Percentiles rank a stretch among this genome's conserved stretches.
Evolutionary conservation across 345 rosid species (phyloP).

Genomic region (Salix koriyanagi): DNA sequence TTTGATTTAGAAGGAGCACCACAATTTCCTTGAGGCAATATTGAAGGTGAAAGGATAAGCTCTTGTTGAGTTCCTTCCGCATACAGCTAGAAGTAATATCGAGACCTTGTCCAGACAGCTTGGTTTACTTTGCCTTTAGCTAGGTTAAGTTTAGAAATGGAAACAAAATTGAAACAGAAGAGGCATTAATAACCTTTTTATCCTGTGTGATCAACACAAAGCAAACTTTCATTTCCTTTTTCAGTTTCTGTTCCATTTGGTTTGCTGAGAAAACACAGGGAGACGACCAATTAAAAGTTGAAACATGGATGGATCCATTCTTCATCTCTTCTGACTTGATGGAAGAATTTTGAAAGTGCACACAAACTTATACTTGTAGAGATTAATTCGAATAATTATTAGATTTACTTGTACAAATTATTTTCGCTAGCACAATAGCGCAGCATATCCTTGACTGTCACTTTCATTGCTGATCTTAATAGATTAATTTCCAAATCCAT

Average conservation of each 20-base stretch:
- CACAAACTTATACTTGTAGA: conserved; percentile 6
- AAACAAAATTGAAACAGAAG: neutral
- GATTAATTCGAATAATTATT: neutral
- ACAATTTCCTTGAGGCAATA: neutral
- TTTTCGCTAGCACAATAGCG: no score
- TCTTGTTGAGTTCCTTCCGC: neutral
- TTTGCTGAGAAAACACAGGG: conserved; percentile 43
- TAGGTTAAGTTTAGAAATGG: neutral
- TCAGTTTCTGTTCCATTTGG: conserved; percentile 40
- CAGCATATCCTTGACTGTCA: neutral
- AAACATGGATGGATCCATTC: neutral
- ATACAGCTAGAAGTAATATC: neutral
- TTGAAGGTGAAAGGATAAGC: neutral
- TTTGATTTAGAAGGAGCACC: neutral
- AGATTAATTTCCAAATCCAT: neutral
- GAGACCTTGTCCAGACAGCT: neutral
- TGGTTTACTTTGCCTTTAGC: neutral
- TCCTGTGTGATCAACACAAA: conserved; percentile 39
- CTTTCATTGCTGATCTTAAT: neutral
- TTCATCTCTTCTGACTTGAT: neutral
- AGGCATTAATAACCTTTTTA: conserved; percentile 25
- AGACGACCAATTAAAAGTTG: conserved; percentile 19
- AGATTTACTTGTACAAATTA: no score
- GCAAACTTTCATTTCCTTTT: conserved; percentile 38
- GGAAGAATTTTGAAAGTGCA: neutral